A percentile compares a stretch with the other conserved stretches of the same genome.
Evolutionary conservation across 2,329 filamentous ascomycete species (phyloP).

Genomic region (Colletotrichum paranaense): DNA sequence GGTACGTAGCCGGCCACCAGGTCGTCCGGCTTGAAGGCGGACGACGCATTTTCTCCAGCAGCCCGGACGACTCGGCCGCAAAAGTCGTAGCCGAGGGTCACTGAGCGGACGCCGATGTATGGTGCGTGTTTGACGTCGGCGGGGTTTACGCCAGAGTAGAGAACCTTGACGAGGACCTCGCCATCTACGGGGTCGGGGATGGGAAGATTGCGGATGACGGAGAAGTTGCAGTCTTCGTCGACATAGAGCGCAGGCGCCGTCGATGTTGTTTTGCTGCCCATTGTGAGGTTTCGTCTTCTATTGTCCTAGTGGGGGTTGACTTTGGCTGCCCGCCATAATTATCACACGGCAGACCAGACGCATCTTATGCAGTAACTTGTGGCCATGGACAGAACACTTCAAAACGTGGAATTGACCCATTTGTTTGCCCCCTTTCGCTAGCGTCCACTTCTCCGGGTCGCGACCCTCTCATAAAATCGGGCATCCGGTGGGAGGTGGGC

Average conservation of each 20-base stretch:
- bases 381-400: not conserved
- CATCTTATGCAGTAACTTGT: not conserved
- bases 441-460: not conserved
- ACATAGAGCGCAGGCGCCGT: conserved; percentile 12
- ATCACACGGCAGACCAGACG: not conserved
- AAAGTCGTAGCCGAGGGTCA: conserved; percentile 26
- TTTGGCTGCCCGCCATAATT: not conserved
- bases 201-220: conserved; percentile 12
- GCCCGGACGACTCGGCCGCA: conserved; percentile 14
- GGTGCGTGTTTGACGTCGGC: conserved; percentile 23
- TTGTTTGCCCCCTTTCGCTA: not conserved
- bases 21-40: conserved; percentile 3
- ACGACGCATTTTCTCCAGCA: not conserved
- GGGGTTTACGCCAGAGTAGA: conserved; percentile 28
- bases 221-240: conserved; percentile 15
- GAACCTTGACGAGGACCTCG: conserved; percentile 10
- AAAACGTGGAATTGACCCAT: not conserved
- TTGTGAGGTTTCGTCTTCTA: not conserved
- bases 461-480: not conserved
- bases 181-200: not conserved
- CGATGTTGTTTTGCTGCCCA: not conserved
- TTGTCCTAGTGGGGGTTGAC: too few species aligned
- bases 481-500: too few species aligned
- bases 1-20: conserved; percentile 10
- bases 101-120: conserved; percentile 1